A percentile compares a stretch with the other conserved stretches of the same genome.
Evolutionary conservation across 768 basidiomycete genomes (phyloP).

Genomic region (Lactarius trivialis): DNA sequence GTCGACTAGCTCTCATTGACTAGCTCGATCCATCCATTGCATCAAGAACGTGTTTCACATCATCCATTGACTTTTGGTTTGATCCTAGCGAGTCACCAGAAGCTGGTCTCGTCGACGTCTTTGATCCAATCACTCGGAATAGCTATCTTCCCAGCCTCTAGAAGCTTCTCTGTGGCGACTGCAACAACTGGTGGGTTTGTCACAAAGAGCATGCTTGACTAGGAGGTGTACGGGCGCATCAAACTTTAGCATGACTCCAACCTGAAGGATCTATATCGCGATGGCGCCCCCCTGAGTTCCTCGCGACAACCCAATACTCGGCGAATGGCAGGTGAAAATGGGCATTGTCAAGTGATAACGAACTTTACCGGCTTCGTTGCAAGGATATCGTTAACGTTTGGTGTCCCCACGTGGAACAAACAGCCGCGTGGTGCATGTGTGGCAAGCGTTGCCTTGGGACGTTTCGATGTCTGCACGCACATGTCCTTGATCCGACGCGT

Average conservation of each 20-base stretch:
- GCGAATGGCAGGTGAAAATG: no score
- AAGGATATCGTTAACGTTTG: no score
- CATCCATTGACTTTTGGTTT: neutral
- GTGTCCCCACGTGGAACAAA: neutral
- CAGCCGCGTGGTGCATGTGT: slow-evolving; percentile 8
- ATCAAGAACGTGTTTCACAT: slow-evolving; percentile 2
- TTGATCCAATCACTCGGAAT: slow-evolving; percentile 5
- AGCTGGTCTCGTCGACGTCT: neutral
- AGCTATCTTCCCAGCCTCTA: neutral
- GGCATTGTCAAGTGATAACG: neutral
- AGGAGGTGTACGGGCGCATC: neutral
- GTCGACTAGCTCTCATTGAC: neutral
- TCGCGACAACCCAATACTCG: neutral
- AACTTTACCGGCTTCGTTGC: neutral
- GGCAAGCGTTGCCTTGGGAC: slow-evolving; percentile 1
- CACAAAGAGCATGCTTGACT: neutral
- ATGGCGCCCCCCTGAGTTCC: slow-evolving; percentile 2
- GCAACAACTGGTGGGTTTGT: slow-evolving; percentile 5
- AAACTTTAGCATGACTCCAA: slow-evolving; percentile 1
- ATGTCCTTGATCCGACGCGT: slow-evolving; percentile 9
- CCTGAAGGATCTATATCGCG: neutral
- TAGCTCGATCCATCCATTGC: neutral
- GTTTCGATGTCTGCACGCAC: neutral
- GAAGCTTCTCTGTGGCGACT: neutral
- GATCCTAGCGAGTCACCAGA: neutral